Conservation (phyloP, 2,329 filamentous ascomycete species). For the Phaeosphaeria sp. region DNA sequence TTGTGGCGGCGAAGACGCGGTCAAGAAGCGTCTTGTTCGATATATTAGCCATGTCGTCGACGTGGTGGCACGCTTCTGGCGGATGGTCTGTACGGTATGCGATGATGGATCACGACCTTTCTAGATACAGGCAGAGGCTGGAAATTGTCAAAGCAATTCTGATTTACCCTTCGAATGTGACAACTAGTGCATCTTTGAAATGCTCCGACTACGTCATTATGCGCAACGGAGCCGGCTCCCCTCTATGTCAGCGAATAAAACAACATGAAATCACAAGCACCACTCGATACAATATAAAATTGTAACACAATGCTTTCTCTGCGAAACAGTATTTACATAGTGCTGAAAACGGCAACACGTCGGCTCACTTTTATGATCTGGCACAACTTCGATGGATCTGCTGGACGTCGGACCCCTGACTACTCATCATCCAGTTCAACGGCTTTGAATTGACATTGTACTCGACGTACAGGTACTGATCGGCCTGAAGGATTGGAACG, state of each 20-base stretch:
- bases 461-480: too few relatives aligned
- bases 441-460: too few relatives aligned
- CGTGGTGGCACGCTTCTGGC: background rate
- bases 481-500: too few relatives aligned
- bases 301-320: too few relatives aligned
- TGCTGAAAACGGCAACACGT: too few relatives aligned
- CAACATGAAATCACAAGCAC: background rate
- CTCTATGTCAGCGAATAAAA: background rate
- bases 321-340: too few relatives aligned
- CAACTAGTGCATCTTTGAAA: background rate
- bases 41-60: background rate
- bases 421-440: too few relatives aligned
- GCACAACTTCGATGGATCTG: too few relatives aligned
- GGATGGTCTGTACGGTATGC: background rate
- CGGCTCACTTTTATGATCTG: too few relatives aligned
- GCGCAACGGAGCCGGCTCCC: background rate
- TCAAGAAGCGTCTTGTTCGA: slow-evolving; percentile 29
- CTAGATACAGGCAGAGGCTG: background rate
- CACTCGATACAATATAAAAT: background rate
- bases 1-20: slow-evolving; percentile 47
- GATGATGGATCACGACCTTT: background rate
- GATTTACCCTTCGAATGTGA: background rate
- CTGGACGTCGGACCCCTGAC: too few relatives aligned
- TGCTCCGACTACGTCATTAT: background rate
- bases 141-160: background rate